Percentiles rank a stretch among this genome's conserved stretches.
Conservation (phyloP, 2,329 filamentous ascomycete species). For the Podosphaera xanthii region DNA sequence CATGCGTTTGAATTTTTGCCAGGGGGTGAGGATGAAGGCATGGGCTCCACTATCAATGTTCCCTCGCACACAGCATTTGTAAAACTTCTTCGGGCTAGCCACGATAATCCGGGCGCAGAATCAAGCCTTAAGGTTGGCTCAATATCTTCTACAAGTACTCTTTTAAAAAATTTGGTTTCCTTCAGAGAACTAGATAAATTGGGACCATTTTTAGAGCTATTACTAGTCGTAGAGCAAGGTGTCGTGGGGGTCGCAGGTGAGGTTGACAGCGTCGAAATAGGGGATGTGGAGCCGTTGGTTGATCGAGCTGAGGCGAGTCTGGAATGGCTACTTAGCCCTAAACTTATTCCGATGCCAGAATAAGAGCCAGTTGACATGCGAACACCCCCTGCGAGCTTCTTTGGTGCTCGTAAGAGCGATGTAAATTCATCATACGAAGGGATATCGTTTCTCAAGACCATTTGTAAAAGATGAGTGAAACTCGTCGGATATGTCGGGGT, state of each 20-base stretch:
- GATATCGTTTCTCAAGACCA: slow-evolving; percentile 64
- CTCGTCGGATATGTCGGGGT: slow-evolving; percentile 39
- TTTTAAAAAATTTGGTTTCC: slow-evolving; percentile 87
- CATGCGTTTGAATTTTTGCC: slow-evolving; percentile 29
- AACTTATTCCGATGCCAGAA: slow-evolving; percentile 22
- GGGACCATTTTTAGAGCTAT: slow-evolving; percentile 18
- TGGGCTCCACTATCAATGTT: slow-evolving; percentile 71
- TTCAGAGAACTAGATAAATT: slow-evolving; percentile 41
- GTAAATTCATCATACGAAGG: slow-evolving; percentile 68
- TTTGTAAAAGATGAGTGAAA: slow-evolving; percentile 63
- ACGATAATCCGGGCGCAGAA: slow-evolving; percentile 71
- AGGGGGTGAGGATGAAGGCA: slow-evolving; percentile 29
- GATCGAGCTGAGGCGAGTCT: slow-evolving; percentile 20
- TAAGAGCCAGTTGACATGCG: slow-evolving; percentile 53
- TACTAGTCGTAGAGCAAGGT: slow-evolving; percentile 28
- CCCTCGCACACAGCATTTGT: slow-evolving; percentile 66
- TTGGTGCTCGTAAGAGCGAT: slow-evolving; percentile 47
- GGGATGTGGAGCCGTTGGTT: slow-evolving; percentile 37
- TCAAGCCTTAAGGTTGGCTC: slow-evolving; percentile 85
- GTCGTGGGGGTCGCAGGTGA: slow-evolving; percentile 36
- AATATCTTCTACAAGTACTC: slow-evolving; percentile 69
- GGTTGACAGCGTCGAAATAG: slow-evolving; percentile 27
- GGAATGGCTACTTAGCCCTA: slow-evolving; percentile 24
- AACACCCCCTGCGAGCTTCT: slow-evolving; percentile 28
- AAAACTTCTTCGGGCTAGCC: slow-evolving; percentile 73